Evolutionary conservation across 495 filamentous ascomycete species (phyloP).

Genomic region (Penicillium coprophilum): DNA sequence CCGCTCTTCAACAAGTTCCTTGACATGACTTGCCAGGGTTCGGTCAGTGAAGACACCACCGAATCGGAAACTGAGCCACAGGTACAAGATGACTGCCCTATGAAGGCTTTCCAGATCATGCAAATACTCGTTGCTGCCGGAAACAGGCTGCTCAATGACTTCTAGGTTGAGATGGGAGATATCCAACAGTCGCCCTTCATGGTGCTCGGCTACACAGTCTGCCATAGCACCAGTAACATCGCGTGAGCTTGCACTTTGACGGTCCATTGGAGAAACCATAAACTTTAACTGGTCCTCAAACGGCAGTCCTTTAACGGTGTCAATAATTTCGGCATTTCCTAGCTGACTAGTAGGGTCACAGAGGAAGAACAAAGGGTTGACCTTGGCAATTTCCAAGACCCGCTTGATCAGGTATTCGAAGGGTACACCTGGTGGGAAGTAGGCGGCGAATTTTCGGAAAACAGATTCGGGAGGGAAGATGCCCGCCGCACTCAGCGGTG

Average conservation of each 20-base stretch:
- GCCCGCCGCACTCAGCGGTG: conserved; percentile 70
- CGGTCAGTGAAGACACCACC: conserved; percentile 78
- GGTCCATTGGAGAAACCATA: conserved; percentile 62
- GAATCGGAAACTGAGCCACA: conserved; percentile 77
- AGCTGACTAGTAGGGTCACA: conserved; percentile 61
- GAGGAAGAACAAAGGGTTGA: conserved; percentile 68
- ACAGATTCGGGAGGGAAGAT: conserved; percentile 65
- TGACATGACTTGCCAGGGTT: conserved; percentile 75
- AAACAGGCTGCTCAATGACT: conserved; percentile 57
- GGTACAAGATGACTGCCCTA: conserved; percentile 76
- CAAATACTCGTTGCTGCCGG: conserved; percentile 53
- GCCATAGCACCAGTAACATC: conserved; percentile 59
- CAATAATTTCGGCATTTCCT: conserved; percentile 65
- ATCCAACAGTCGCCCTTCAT: conserved; percentile 62
- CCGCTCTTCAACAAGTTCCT: conserved; percentile 70
- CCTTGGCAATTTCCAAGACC: conserved; percentile 61
- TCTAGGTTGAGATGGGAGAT: conserved; percentile 64
- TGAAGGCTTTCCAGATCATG: conserved; percentile 71
- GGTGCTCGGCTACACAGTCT: conserved; percentile 62
- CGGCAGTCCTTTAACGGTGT: conserved; percentile 60
- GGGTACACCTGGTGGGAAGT: conserved; percentile 73
- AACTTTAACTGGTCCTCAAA: conserved; percentile 73
- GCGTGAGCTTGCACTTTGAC: conserved; percentile 20
- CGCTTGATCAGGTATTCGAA: conserved; percentile 75
- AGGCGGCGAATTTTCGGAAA: conserved; percentile 68